Conservation (phyloP, 2,329 filamentous ascomycete species). For the Xylariaceae sp. region DNA sequence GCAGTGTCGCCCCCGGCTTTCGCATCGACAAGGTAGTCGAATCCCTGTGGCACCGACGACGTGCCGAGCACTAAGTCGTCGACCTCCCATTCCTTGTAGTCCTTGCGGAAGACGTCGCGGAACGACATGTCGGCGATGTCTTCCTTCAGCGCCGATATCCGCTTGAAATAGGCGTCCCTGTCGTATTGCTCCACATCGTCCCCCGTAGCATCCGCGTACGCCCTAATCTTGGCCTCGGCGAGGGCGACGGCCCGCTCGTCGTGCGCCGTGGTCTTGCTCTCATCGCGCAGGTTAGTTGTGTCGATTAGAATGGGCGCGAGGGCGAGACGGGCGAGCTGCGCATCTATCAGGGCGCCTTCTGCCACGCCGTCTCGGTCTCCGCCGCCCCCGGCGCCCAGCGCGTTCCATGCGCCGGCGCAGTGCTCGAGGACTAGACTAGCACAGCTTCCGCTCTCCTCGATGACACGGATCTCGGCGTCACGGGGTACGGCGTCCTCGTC, state of each 20-base stretch:
- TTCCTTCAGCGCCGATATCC: conserved; percentile 60
- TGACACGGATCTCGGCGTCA: conserved; percentile 49
- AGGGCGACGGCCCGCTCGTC: conserved; percentile 55
- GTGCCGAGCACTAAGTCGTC: conserved; percentile 57
- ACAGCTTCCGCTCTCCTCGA: conserved; percentile 67
- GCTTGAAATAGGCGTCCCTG: conserved; percentile 50
- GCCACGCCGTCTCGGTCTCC: conserved; percentile 31
- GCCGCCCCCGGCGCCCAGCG: conserved; percentile 28
- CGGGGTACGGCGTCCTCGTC: conserved; percentile 56
- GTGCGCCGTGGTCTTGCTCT: conserved; percentile 58
- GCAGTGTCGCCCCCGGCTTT: conserved; percentile 43
- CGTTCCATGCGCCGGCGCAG: conserved; percentile 53
- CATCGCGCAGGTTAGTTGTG: conserved; percentile 57
- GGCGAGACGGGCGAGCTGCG: conserved; percentile 59
- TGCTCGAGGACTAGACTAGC: conserved; percentile 62
- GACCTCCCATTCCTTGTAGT: conserved; percentile 76
- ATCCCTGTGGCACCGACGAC: conserved; percentile 56
- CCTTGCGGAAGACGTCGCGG: conserved; percentile 68
- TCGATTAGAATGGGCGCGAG: conserved; percentile 70
- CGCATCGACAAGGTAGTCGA: conserved; percentile 50
- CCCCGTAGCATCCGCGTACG: not conserved
- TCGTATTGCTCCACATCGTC: conserved; percentile 37
- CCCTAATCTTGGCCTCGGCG: conserved; percentile 46
- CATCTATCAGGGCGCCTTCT: conserved; percentile 36
- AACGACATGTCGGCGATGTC: conserved; percentile 57